A percentile compares a stretch with the other conserved stretches of the same genome.
Conservation (phyloP, 1,284 basidiomycete species). For the Clitocybe nebularis region DNA sequence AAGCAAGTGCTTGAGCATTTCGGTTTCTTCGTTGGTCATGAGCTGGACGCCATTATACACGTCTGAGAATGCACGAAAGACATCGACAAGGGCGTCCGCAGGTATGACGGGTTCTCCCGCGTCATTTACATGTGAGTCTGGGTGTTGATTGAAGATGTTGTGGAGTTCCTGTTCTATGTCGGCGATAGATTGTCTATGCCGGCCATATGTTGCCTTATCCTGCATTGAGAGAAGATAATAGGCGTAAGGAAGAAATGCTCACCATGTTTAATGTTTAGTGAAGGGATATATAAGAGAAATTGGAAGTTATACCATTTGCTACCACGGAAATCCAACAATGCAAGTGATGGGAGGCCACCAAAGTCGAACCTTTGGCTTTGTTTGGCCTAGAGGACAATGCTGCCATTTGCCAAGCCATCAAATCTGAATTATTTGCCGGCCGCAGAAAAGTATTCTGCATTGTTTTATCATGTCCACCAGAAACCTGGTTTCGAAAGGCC, state of each 20-base stretch:
- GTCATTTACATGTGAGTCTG: conserved; percentile 50
- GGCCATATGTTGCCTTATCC: conserved; percentile 34
- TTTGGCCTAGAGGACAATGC: conserved; percentile 1
- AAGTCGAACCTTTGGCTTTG: background rate
- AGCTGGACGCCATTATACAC: conserved; percentile 56
- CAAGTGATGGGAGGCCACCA: background rate
- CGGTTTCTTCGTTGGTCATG: conserved; percentile 54
- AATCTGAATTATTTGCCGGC: too few relatives aligned
- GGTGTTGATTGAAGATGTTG: conserved; percentile 62
- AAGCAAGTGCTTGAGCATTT: conserved; percentile 51
- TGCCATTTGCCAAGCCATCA: too few relatives aligned
- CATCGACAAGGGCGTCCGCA: conserved; percentile 61
- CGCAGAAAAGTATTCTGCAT: too few relatives aligned
- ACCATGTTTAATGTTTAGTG: conserved; percentile 4
- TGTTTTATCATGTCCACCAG: too few relatives aligned
- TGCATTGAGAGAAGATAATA: background rate
- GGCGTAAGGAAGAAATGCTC: background rate
- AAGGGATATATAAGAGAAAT: background rate
- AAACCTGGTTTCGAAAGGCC: too few relatives aligned
- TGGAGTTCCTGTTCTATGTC: conserved; percentile 66
- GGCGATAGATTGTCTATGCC: conserved; percentile 60
- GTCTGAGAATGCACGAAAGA: conserved; percentile 58
- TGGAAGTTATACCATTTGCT: conserved; percentile 6
- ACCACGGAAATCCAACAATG: conserved; percentile 5
- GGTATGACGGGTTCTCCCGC: conserved; percentile 59